Base-by-base conservation (phyloP, 2,329 filamentous ascomycete species). In the Stagonosporopsis chrysanthemi region DNA sequence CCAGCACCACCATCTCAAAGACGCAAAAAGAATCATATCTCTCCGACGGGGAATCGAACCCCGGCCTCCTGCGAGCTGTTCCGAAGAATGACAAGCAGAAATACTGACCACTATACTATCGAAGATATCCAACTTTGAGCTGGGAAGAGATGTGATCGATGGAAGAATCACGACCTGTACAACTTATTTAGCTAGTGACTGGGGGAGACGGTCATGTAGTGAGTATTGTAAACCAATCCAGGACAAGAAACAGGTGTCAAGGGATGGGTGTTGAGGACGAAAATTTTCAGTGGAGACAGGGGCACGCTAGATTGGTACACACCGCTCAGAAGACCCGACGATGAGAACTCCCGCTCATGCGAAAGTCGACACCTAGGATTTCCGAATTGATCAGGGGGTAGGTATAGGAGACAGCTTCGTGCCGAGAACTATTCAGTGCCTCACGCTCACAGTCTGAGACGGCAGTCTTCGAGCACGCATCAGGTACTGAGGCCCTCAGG, bases 11-110 rank as follows among this genome's bases (percentile, higher is more conserved):
- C 29, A 31, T 4, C 11, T 12, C 29, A 31, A 1, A 9, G 11
- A 9, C 11, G 29, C 28, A 41, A 38, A 22, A 39, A 29, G n/a
- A 26, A 26, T 51, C 35, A 26, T 26, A 49, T 49, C 54, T 57
- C 54, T 57, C 54, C 48, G 48, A 52, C 54, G 48, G 54, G 54
- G 54, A 57, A 57, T 57, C 54, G 54, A 57, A 57, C 54, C 54
- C 54, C 47, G 54, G 54, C 42, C 54, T 57, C 54, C 54, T 47
- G 54, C 54, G 54, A 50, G 31, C 33, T 52, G 42, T 57, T 35
- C 38, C 23, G 24, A 23, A 9, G 48, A 28, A 47, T 57, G 54
- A 57, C 54, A 57, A 57, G 54, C 54, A 47, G 54, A 57, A 57
- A 57, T 57, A 46, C 42, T 57, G 54, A 57, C 54, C 54, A 57